A percentile compares a stretch with the other conserved stretches of the same genome.
Conservation (phyloP, 306 rosid species). For the Trifolium dubium region DNA sequence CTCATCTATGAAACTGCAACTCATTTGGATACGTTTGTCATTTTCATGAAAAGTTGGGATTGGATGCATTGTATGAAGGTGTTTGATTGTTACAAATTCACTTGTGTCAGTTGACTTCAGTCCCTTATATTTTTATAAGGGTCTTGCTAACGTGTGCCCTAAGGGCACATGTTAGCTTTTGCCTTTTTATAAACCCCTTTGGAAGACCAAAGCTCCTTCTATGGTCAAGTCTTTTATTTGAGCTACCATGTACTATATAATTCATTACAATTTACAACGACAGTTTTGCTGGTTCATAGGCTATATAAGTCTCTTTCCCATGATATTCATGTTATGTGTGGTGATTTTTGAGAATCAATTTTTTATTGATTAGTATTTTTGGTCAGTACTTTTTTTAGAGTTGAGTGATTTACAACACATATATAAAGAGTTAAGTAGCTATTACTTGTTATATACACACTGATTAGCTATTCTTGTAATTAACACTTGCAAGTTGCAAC, state of each 20-base stretch:
- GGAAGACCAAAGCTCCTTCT: conserved; percentile 12
- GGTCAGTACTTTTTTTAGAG: neutral
- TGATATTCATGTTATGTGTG: conserved; percentile 7
- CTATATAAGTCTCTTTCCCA: conserved; percentile 1
- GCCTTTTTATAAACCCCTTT: conserved; percentile 9
- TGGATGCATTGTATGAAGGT: conserved; percentile 9
- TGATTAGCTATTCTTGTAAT: conserved; percentile 9
- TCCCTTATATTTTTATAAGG: neutral
- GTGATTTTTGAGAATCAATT: neutral
- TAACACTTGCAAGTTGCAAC: neutral
- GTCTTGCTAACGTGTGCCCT: no score
- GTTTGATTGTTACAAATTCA: conserved; percentile 28
- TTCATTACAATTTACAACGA: neutral
- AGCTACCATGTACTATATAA: conserved; percentile 1
- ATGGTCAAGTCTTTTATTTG: conserved; percentile 18
- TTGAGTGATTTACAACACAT: conserved; percentile 8
- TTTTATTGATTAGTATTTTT: neutral
- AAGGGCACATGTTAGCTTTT: no score
- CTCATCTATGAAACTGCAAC: neutral
- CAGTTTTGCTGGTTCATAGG: neutral
- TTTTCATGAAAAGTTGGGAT: conserved; percentile 10
- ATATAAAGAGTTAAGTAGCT: neutral
- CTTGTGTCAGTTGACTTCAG: conserved; percentile 2
- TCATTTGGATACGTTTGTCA: conserved; percentile 13
- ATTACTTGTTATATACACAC: neutral